Evolutionary conservation across 1,284 basidiomycete genomes (phyloP).

Genomic region (Takashimella koratensis): DNA sequence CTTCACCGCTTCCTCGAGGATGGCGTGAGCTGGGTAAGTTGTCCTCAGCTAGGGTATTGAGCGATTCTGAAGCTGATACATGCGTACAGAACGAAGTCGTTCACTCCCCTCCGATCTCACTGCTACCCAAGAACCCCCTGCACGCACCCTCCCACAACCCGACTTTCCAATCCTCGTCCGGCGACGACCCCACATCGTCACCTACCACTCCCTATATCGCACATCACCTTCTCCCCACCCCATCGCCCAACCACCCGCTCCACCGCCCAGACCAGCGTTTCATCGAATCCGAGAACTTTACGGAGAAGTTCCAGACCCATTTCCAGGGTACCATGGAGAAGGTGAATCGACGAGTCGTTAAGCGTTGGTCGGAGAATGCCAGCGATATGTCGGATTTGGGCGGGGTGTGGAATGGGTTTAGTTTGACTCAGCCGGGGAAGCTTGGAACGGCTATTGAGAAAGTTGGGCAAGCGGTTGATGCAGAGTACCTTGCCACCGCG

Average conservation of each 20-base stretch:
- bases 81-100: conserved; percentile 72
- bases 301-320: conserved; percentile 91
- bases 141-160: conserved; percentile 94
- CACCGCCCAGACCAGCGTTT: conserved; percentile 89
- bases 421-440: conserved; percentile 59
- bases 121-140: conserved; percentile 90
- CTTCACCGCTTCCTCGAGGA: conserved; percentile 94
- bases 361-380: conserved; percentile 89
- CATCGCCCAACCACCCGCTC: conserved; percentile 78
- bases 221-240: conserved; percentile 66
- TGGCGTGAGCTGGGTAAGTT: conserved; percentile 85
- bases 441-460: conserved; percentile 45
- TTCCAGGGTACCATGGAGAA: conserved; percentile 90
- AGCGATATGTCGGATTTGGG: conserved; percentile 93
- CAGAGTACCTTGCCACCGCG: conserved; percentile 88
- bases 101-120: conserved; percentile 83
- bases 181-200: conserved; percentile 23
- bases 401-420: conserved; percentile 92
- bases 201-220: conserved; percentile 45
- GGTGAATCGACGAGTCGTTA: conserved; percentile 83
- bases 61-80: conserved; percentile 3
- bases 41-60: not conserved
- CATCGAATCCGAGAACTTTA: conserved; percentile 93
- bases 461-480: conserved; percentile 86
- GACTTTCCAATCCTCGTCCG: conserved; percentile 52